Conservation (phyloP, 768 basidiomycete genomes). For the Flagelloscypha sp. region DNA sequence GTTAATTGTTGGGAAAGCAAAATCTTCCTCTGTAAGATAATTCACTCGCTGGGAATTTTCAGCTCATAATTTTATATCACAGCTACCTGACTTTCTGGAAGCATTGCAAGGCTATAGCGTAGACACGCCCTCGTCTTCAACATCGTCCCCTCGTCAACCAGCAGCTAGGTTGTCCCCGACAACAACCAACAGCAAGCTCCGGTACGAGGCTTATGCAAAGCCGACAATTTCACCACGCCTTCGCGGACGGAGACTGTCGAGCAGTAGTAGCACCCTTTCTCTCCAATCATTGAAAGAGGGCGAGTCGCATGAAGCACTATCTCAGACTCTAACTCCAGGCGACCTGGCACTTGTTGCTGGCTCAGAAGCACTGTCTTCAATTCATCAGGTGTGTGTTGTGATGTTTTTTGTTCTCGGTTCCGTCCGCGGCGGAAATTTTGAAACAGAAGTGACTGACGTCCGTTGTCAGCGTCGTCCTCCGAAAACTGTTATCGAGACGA, state of each 20-base stretch:
- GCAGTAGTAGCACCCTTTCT: too few relatives aligned
- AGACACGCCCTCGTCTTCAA: conserved; percentile 5
- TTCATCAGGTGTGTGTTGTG: neutral
- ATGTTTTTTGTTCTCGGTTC: too few relatives aligned
- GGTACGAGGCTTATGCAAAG: conserved; percentile 64
- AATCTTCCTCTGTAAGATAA: conserved; percentile 47
- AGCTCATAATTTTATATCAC: conserved; percentile 4
- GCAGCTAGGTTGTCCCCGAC: conserved; percentile 7
- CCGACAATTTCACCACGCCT: conserved; percentile 46
- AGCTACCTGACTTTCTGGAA: conserved; percentile 68
- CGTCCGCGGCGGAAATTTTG: too few relatives aligned
- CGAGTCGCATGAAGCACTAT: conserved; percentile 15
- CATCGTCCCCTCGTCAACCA: conserved; percentile 5
- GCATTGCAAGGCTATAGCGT: conserved; percentile 34
- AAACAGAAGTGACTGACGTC: too few relatives aligned
- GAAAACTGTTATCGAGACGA: too few relatives aligned
- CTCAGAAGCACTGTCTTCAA: neutral
- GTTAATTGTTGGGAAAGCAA: conserved; percentile 38
- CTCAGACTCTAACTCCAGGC: conserved; percentile 21
- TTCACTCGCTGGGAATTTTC: neutral
- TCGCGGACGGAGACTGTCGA: conserved; percentile 24
- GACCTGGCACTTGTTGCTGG: conserved; percentile 20
- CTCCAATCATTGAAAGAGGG: too few relatives aligned
- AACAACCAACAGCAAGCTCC: conserved; percentile 38
- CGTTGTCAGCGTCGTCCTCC: too few relatives aligned